These are phyloP conservation scores for Fusarium nematophilum DNA, from an alignment of 2,329 filamentous ascomycete genomes.

Conservation along the genomic window DNA sequence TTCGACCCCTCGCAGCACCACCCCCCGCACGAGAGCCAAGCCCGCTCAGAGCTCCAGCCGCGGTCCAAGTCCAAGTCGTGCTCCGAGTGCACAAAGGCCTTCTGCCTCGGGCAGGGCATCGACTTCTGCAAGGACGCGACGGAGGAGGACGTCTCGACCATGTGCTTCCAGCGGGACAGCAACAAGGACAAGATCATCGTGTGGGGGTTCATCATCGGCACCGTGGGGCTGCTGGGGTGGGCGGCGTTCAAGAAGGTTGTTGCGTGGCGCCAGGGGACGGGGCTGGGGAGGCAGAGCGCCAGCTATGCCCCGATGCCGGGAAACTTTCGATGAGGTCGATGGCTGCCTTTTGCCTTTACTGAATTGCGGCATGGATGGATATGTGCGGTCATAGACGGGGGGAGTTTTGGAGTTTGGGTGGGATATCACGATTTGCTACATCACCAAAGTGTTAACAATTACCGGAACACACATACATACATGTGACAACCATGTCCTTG, in stretches of 20 bases:
- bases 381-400: not conserved
- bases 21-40: conserved; percentile 29
- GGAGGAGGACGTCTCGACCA: conserved; percentile 70
- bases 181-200: conserved; percentile 75
- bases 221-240: conserved; percentile 69
- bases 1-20: no score
- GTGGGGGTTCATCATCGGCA: conserved; percentile 71
- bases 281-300: conserved; percentile 43
- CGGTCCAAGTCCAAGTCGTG: conserved; percentile 61
- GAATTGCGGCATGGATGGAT: not conserved
- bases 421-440: conserved; percentile 3
- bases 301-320: conserved; percentile 47
- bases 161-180: conserved; percentile 75
- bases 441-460: conserved; percentile 13
- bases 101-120: conserved; percentile 69
- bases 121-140: conserved; percentile 72
- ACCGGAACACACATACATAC: conserved; percentile 1
- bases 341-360: not conserved
- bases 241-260: conserved; percentile 63
- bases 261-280: conserved; percentile 52
- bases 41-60: conserved; percentile 18
- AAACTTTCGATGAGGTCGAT: conserved; percentile 32
- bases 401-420: conserved; percentile 23
- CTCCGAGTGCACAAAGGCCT: conserved; percentile 72
- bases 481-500: conserved; percentile 6